phyloP scores from a whole-genome alignment of 306 rosid species.

The Begonia peltatifolia region DNA sequence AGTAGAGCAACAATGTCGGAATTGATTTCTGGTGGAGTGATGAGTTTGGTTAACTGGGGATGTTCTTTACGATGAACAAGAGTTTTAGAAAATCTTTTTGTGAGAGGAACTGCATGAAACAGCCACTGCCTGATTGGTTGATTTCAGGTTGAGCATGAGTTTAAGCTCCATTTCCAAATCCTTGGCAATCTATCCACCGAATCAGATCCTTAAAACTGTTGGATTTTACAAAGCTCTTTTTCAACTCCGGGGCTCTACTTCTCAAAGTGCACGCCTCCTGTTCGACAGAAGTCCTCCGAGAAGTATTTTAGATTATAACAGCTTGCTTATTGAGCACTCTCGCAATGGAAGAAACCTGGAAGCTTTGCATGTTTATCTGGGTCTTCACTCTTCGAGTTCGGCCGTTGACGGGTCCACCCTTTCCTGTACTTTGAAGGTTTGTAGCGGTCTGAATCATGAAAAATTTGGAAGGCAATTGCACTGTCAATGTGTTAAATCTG shows the following conservation, averaged over 20 bases:
- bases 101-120: too few relatives aligned
- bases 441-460: conserved; percentile 34
- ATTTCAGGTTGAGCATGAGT: too few relatives aligned
- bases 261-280: conserved; percentile 24
- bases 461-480: conserved; percentile 52
- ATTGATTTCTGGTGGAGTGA: too few relatives aligned
- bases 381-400: conserved; percentile 24
- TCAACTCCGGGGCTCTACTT: background rate
- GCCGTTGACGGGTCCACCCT: conserved; percentile 29
- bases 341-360: conserved; percentile 28
- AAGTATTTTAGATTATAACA: conserved; percentile 20
- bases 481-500: conserved; percentile 50
- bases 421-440: conserved; percentile 45
- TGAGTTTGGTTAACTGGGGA: too few relatives aligned
- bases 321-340: conserved; percentile 34
- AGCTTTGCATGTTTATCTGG: conserved; percentile 28
- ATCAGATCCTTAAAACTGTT: too few relatives aligned
- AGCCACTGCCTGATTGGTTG: too few relatives aligned
- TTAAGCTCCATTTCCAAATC: too few relatives aligned
- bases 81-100: too few relatives aligned
- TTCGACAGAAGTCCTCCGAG: conserved; percentile 40
- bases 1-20: too few relatives aligned
- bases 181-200: too few relatives aligned
- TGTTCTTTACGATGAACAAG: too few relatives aligned
- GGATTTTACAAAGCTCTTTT: too few relatives aligned